phyloP scores from a whole-genome alignment of 192 early-diverging fungal genomes.

The Dissophora globulifera region DNA sequence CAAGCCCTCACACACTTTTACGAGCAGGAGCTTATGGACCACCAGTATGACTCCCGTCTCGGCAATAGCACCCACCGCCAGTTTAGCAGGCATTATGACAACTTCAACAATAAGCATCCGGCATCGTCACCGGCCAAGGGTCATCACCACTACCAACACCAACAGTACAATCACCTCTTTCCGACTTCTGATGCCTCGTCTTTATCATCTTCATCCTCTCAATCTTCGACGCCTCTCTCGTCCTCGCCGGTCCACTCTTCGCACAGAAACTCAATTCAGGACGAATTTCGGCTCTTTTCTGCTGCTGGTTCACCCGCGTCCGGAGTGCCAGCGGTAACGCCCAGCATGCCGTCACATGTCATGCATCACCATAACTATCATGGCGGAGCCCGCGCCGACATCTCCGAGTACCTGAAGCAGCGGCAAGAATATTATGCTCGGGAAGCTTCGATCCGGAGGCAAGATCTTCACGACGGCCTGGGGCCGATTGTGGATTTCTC shows the following conservation, averaged over 20 bases:
- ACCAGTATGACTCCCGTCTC: constrained; percentile 15
- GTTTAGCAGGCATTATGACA: too few species aligned
- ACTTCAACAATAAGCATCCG: not conserved
- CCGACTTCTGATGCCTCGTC: constrained; percentile 7
- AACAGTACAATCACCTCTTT: too few species aligned
- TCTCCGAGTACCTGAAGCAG: constrained; percentile 27
- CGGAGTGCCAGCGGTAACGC: not conserved
- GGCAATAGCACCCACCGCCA: too few species aligned
- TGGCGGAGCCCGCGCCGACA: not conserved
- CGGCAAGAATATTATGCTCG: constrained; percentile 44
- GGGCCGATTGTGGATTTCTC: constrained; percentile 45
- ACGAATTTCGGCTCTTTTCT: constrained; percentile 22
- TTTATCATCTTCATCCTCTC: not conserved
- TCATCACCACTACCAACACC: too few species aligned
- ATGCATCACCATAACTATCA: not conserved
- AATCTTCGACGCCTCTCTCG: not conserved
- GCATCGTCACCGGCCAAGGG: too few species aligned
- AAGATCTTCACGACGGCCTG: constrained; percentile 34
- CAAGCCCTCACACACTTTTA: constrained; percentile 44
- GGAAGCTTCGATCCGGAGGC: constrained; percentile 27
- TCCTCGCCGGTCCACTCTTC: not conserved
- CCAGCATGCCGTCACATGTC: not conserved
- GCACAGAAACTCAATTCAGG: not conserved
- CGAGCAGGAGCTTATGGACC: constrained; percentile 39
- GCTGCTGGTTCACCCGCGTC: not conserved